A percentile compares a stretch with the other conserved stretches of the same genome.
These are phyloP conservation scores for Bertia moriformis DNA, from an alignment of 2,329 filamentous ascomycete species.

Conservation along the genomic window DNA sequence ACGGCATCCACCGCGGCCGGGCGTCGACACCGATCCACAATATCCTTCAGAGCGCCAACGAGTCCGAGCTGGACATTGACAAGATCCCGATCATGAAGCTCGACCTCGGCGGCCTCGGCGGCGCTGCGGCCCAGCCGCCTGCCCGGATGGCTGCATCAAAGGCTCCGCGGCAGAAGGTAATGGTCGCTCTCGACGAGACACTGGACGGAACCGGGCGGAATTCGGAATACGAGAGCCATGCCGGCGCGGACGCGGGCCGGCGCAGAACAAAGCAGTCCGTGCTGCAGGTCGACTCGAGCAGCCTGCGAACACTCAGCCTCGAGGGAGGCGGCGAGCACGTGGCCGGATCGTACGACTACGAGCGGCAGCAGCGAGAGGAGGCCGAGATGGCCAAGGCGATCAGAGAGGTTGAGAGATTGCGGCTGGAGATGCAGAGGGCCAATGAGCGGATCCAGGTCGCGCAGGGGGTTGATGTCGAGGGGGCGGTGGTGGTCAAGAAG, in stretches of 20 bases:
- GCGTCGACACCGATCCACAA: slow-evolving; percentile 66
- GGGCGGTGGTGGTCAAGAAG: slow-evolving; percentile 46
- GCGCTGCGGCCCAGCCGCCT: slow-evolving; percentile 6
- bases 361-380: slow-evolving; percentile 61
- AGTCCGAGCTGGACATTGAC: slow-evolving; percentile 74
- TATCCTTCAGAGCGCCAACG: slow-evolving; percentile 59
- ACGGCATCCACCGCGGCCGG: slow-evolving; percentile 34
- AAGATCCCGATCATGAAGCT: slow-evolving; percentile 92
- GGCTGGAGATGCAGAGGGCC: slow-evolving; percentile 77
- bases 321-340: slow-evolving; percentile 27
- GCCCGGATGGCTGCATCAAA: slow-evolving; percentile 12
- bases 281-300: slow-evolving; percentile 76
- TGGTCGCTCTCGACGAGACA: slow-evolving; percentile 62
- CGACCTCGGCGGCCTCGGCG: slow-evolving; percentile 47
- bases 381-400: slow-evolving; percentile 79
- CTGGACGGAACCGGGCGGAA: slow-evolving; percentile 30
- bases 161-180: slow-evolving; percentile 38
- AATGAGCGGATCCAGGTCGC: slow-evolving; percentile 62
- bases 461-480: slow-evolving; percentile 51
- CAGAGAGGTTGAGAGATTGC: slow-evolving; percentile 71
- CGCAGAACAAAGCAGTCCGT: slow-evolving; percentile 45
- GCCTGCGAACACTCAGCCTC: slow-evolving; percentile 59
- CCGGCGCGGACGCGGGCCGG: slow-evolving; percentile 25
- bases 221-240: slow-evolving; percentile 38
- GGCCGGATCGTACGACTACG: slow-evolving; percentile 34